Evolutionary conservation across 2,329 filamentous ascomycete species (phyloP), one percentile per base, ranked within the genome.

Genomic region (Pseudogymnoascus sp.): DNA sequence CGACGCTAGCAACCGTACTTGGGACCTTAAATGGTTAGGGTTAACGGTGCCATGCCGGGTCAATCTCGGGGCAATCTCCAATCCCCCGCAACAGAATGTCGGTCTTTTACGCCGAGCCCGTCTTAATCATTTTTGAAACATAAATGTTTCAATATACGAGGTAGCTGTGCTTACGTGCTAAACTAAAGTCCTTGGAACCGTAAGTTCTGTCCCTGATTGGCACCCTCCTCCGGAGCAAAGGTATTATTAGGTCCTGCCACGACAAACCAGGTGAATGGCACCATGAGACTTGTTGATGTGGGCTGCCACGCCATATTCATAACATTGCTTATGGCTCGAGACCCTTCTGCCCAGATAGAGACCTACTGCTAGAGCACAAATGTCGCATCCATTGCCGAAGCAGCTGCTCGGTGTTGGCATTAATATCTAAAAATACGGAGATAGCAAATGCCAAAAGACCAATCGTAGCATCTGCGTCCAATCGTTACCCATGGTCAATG

Each of bases 191-290:
- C 62, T 65, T 33, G 62, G 64, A 35, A 31, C 35, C 10, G 47
- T 64, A 53, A 70, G 35, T 7, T 61, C 62, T 21, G 38, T 24
- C 19, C 56, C 33, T n/a, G 5, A 14, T 59, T 16, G 11, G 16
- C 1, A 47, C 63, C 59, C 70, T 64, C 44, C 71, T 53, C 21
- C 62, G 24, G 61, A 74, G 74, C 29, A 74, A 74, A 65, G 26
- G 29, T 60, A 61, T 74, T 68, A 61, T 76, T 77, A 4, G 73
- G 76, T 1, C 73, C 70, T 14, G 61, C 68, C 73, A 76, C 75
- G 24, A 71, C 62, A 10, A 73, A 19, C 73, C 70, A 75, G 2
- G 75, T 76, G 62, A 76, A 77, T 1, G 75, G 75, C 16, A 76
- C 66, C 65, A 76, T 75, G 42, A 47, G 42, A 13, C 76, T 56